Evolutionary conservation across 768 basidiomycete genomes (phyloP), one percentile per base, ranked within the genome.

Genomic region (Mycena filopes): DNA sequence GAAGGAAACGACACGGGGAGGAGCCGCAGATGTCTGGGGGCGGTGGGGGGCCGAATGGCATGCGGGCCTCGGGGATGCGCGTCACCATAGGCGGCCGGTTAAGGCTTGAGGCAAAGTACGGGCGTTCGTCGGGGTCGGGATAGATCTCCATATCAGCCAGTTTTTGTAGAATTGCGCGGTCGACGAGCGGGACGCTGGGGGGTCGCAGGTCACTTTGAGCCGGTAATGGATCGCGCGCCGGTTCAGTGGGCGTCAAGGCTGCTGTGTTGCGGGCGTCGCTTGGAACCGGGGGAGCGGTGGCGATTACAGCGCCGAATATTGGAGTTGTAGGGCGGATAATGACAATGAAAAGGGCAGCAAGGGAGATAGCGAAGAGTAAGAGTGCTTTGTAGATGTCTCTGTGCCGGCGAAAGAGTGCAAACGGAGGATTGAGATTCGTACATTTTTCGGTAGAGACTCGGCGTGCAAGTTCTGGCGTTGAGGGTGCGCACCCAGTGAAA

Each of bases 1-100:
- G 76, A 47, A 88, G 79, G 68, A 85, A 84, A 8, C 80, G 79
- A 57, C 84, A 86, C 1, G 77, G 50, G 18, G n/a, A 15, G 18
- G 45, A 15, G n/a, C 64, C 25, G 42, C 69, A 62, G 12, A 61
- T 51, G 6, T 55, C 21, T 45, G 50, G 2, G 46, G 42, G 25
- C 28, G 25, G 36, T 5, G 29, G 26, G 4, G 29, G 50, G 21
- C 9, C 42, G 1, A 45, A 15, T n/a, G 47, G 51, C 15, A 28
- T 38, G 28, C 25, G 62, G 18, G 56, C 38, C 58, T 79, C 78
- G 0, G 80, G 80, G 49, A 81, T 59, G 10, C 69, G 74, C 29
- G 78, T 80, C 36, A 81, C 74, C 4, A 72, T 63, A 15, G 79
- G 80, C 2, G 79, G 79, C 75, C 79, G 76, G 40, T 45, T 23